Evolutionary conservation across 176 grass and related monocot genomes (phyloP), one percentile per base, ranked within the genome.

Genomic region (Sorghum bicolor): DNA sequence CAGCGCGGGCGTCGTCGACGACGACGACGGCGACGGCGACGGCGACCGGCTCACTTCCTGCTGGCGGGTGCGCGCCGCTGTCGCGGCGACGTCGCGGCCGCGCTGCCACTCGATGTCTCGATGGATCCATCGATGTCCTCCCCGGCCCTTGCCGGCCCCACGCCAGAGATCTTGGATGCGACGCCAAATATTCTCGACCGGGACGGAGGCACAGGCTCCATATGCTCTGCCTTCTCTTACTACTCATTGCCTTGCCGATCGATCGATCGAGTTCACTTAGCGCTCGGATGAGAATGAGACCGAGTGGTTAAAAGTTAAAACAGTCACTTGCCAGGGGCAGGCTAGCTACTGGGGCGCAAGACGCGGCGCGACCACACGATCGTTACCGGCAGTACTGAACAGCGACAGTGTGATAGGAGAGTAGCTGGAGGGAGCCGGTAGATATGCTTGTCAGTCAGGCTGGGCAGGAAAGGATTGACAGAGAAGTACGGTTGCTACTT

Each of bases 121-220:
- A 26, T 57, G 22, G 53, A 57, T 26, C 22, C 3, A 61, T 61
- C 24, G 55, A 60, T 61, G n/a, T n/a, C n/a, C 53, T 57, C 22
- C n/a, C 8, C 9, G 20, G 1, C 40, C 47, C 11, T 67, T 40
- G 85, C 78, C 29, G 67, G 15, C 15, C 78, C 71, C 85, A 84
- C 68, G 34, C 31, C 55, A 4, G 4, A 61, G 88, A 90, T 90
- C 52, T 79, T 67, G 88, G 79, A 57, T 34, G 78, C 72, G 78
- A 72, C 55, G 43, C 67, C 73, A 90, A 79, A 90, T 90, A 90
- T 86, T 90, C 78, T 82, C 34, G 88, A 90, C 44, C 22, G 75
- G 44, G 86, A 64, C 58, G 47, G 68, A 80, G 67, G 64, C 61
- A n/a, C 20, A 25, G 48, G 38, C 17, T 70, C 38, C 69, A 52